Evolutionary conservation across 1,139 yeast genomes (phyloP), one percentile per base, ranked within the genome.

Genomic region (Lodderomyces beijingensis): DNA sequence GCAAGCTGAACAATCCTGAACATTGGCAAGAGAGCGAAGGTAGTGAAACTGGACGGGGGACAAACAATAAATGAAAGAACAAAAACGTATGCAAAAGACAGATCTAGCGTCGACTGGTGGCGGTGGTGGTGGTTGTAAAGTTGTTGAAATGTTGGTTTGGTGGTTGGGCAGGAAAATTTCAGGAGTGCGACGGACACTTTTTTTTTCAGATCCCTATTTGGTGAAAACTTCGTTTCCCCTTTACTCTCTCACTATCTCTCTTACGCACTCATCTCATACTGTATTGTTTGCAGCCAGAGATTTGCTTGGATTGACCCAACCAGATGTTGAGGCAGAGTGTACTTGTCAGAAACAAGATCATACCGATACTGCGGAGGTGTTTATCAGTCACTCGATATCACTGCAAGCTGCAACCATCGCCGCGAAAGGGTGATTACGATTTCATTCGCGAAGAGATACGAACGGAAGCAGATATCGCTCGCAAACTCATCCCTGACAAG

Each of bases 391-490:
- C 29, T 15, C 29, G 15, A 9, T 14, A 15, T 4, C n/a, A 9
- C 12, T 6, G n/a, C 14, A 6, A 23, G 14, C 25, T 12, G 14
- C 11, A 23, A 10, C 7, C 10, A 9, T n/a, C n/a, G n/a, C n/a
- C n/a, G n/a, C 14, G n/a, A 25, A 18, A 16, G n/a, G 25, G 25
- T 16, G 33, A 36, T 19, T 36, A 21, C 27, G 39, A 38, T 11
- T 36, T 38, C 19, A 20, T 34, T 16, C 26, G 14, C n/a, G 23
- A 30, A 25, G 37, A 37, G 21, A 25, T 25, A 14, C 25, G 35
- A 23, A 29, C 34, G 12, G 23, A 30, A 4, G 29, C 27, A 13
- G 34, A 32, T 15, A 30, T 30, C 12, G 30, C 31, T 5, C 30
- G 33, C 25, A 32, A 33, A 11, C 26, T 33, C 26, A 11, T 31